Percentiles rank a stretch among this genome's conserved stretches.
phyloP scores from a whole-genome alignment of 345 rosid genomes.

The Combretum micranthum region DNA sequence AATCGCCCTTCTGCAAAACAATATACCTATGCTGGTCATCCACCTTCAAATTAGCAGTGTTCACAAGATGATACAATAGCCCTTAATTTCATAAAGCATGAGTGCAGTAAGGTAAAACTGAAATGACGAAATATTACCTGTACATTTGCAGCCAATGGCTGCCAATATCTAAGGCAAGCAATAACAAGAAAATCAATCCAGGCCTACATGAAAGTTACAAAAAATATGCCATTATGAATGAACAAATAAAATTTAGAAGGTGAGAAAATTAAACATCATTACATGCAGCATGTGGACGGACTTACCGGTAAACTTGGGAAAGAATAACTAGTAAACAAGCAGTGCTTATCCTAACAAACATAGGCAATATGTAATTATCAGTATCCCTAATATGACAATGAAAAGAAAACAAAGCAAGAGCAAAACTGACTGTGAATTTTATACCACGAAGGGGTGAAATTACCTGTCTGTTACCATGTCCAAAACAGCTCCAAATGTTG shows the following conservation, averaged over 20 bases:
- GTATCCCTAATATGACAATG: too few relatives aligned
- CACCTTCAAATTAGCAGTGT: neutral
- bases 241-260: neutral
- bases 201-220: conserved; percentile 47
- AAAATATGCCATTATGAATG: neutral
- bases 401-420: too few relatives aligned
- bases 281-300: neutral
- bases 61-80: too few relatives aligned
- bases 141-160: conserved; percentile 98
- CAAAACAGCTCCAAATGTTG: conserved; percentile 93
- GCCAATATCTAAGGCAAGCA: conserved; percentile 82
- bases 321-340: conserved; percentile 87
- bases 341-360: conserved; percentile 67
- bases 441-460: conserved; percentile 6
- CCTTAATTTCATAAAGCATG: too few relatives aligned
- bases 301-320: conserved; percentile 75
- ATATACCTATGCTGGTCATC: neutral
- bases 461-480: conserved; percentile 98
- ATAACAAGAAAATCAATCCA: conserved; percentile 71
- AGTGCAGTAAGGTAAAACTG: neutral
- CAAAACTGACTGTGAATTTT: neutral
- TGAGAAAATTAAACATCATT: conserved; percentile 1
- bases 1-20: too few relatives aligned
- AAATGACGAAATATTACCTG: conserved; percentile 38
- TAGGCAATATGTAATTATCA: too few relatives aligned